Evolutionary conservation across 306 rosid species (phyloP), one percentile per base, ranked within the genome.

Genomic region (Sphenostylis stenocarpa): DNA sequence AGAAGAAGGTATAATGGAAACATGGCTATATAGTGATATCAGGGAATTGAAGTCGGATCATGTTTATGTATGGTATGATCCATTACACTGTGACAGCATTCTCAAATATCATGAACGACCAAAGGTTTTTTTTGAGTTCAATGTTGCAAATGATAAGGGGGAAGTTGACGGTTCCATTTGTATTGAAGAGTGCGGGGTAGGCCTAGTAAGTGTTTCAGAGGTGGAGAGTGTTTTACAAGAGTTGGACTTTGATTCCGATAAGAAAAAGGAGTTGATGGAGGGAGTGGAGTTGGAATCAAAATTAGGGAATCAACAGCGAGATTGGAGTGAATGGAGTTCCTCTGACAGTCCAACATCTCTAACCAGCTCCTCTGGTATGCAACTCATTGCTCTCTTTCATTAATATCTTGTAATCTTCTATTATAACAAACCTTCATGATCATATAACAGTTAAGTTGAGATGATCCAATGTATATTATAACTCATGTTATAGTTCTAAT

Each of bases 1-100:
- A 26, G n/a, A 28, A 55, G 65, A 61, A 2, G 75, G 64, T 33
- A 16, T 4, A 47, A 67, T 24, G 49, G 14, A 0, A 31, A 3
- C 69, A 73, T 58, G 45, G 69, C 15, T 16, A 2, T 0, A 31
- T 7, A 2, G 44, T 57, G 72, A 12, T 9, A 48, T 11, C 9
- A 5, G 5, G 15, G 64, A 57, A 4, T 62, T 75, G 71, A 47
- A 47, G 4, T 47, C 70, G 0, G 77, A 78, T 58, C 76, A 83
- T 83, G 80, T 83, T 66, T 73, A 21, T 65, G 24, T 65, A 14
- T 83, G 83, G 83, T 79, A 79, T 45, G 86, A 83, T 79, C 81
- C 84, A 56, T 66, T 73, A 17, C 80, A 80, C 47, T 45, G 26
- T 66, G 76, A 73, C 16, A 44, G 26, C 70, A 73, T 80, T 55